Conservation (phyloP, 768 basidiomycete species). For the Bullera alba region DNA sequence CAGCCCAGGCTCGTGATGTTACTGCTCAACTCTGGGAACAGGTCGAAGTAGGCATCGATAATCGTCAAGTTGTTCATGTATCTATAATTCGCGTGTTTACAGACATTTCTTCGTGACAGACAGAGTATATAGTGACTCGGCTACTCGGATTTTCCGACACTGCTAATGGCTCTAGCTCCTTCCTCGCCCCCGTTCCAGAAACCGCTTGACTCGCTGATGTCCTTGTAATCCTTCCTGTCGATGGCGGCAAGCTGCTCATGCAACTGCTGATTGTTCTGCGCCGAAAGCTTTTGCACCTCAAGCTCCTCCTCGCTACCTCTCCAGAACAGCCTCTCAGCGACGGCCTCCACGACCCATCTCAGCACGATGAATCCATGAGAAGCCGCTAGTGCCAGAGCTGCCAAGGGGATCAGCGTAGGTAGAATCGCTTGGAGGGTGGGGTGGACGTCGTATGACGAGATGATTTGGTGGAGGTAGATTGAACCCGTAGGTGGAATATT, state of each 20-base stretch:
- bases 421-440: conserved; percentile 20
- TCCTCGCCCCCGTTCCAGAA: conserved; percentile 45
- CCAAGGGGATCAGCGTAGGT: conserved; percentile 54
- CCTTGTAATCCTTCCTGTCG: conserved; percentile 13
- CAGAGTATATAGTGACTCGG: no score
- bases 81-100: no score
- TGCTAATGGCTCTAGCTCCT: conserved; percentile 38
- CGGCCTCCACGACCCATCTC: conserved; percentile 57
- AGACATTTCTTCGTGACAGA: no score
- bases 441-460: conserved; percentile 21
- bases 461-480: conserved; percentile 22
- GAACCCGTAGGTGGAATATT: conserved; percentile 29
- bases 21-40: no score
- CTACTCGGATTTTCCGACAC: conserved; percentile 36
- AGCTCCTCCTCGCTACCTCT: conserved; percentile 60
- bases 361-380: conserved; percentile 77
- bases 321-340: conserved; percentile 74
- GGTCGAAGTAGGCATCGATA: no score
- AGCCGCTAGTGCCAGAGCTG: conserved; percentile 70
- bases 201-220: conserved; percentile 8
- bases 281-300: conserved; percentile 56
- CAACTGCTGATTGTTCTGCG: conserved; percentile 2
- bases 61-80: no score
- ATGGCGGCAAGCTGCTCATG: conserved; percentile 9
- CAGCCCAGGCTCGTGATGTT: no score